phyloP scores from a whole-genome alignment of 495 filamentous ascomycete genomes.

The Penicillium goetzii region DNA sequence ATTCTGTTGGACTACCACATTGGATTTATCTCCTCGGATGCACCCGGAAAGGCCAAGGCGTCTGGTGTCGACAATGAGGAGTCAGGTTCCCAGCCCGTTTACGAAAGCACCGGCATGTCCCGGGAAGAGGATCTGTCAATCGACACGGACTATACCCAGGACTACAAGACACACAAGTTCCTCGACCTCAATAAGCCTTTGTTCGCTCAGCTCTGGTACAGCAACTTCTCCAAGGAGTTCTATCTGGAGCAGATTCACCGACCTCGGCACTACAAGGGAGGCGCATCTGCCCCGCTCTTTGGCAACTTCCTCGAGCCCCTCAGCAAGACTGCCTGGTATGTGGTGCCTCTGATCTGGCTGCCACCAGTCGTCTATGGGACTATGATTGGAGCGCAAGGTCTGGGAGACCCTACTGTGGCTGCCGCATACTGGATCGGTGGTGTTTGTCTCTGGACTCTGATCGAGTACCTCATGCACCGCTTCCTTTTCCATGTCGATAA shows the following conservation, averaged over 20 bases:
- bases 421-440: conserved; percentile 66
- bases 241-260: conserved; percentile 96
- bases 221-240: conserved; percentile 88
- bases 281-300: conserved; percentile 90
- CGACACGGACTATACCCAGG: conserved; percentile 73
- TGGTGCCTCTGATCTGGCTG: conserved; percentile 85
- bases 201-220: conserved; percentile 84
- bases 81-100: conserved; percentile 56
- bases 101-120: conserved; percentile 81
- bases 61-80: conserved; percentile 30
- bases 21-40: conserved; percentile 65
- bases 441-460: conserved; percentile 79
- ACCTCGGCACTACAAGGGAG: conserved; percentile 91
- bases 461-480: conserved; percentile 90
- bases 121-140: conserved; percentile 81
- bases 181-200: conserved; percentile 87
- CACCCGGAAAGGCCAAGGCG: conserved; percentile 26
- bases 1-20: conserved; percentile 83
- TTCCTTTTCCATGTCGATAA: conserved; percentile 93
- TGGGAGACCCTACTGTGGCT: conserved; percentile 48
- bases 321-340: conserved; percentile 90
- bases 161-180: conserved; percentile 90
- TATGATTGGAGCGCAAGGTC: conserved; percentile 63
- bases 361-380: conserved; percentile 77
- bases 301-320: conserved; percentile 97